These are phyloP conservation scores for Mortierella polycephala DNA, from an alignment of 371 early-diverging fungal species.

Conservation along the genomic window DNA sequence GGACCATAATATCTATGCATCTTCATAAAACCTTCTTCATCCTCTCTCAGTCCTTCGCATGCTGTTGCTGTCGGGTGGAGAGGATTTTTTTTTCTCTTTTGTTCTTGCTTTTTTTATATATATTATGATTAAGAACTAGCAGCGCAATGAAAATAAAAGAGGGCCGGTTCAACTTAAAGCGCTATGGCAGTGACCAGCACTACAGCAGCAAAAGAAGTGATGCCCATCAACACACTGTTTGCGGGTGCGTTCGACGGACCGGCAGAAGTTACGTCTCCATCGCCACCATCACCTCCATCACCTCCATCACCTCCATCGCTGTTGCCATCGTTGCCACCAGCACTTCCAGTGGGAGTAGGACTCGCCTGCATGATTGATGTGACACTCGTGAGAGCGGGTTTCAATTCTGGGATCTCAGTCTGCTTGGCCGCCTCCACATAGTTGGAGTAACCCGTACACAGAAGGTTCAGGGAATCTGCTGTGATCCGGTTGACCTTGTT, in stretches of 20 bases:
- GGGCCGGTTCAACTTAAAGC: too few relatives aligned
- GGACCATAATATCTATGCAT: too few relatives aligned
- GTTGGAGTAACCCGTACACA: conserved; percentile 4
- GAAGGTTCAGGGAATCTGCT: neutral
- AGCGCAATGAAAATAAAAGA: too few relatives aligned
- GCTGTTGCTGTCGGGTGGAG: too few relatives aligned
- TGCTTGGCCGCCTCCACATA: conserved; percentile 21
- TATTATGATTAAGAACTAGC: too few relatives aligned
- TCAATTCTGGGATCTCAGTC: neutral
- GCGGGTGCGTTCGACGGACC: neutral
- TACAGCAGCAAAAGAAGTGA: conserved; percentile 26
- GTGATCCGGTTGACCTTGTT: conserved; percentile 14
- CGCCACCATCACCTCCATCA: neutral
- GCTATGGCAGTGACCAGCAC: conserved; percentile 47
- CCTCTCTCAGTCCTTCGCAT: too few relatives aligned
- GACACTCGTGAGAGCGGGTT: conserved; percentile 20
- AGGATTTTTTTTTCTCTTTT: too few relatives aligned
- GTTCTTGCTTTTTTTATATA: too few relatives aligned
- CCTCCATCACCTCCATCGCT: neutral
- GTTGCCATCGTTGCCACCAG: neutral
- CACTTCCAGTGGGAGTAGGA: neutral
- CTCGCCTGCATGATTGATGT: conserved; percentile 4
- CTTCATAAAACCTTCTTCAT: too few relatives aligned
- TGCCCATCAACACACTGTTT: conserved; percentile 4
- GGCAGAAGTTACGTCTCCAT: neutral